Evolutionary conservation across 106 monocot species (phyloP).

Genomic region (Apostasia shenzhenica): DNA sequence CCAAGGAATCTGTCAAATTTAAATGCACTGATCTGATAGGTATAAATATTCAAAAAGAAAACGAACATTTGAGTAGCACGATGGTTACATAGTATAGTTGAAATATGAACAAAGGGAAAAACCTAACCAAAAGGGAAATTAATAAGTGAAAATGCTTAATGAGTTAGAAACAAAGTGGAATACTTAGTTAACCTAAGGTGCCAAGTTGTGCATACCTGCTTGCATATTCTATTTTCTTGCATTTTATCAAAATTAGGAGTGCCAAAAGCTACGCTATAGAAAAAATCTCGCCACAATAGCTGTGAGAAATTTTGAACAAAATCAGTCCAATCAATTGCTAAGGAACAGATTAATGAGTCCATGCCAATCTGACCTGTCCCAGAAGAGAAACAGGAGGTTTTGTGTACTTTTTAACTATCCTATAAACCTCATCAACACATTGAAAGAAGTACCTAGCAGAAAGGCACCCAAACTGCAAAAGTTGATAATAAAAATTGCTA

Average conservation of each 20-base stretch:
- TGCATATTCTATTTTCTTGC: slow-evolving; percentile 85
- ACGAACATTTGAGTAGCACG: too few relatives aligned
- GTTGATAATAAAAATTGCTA: neutral
- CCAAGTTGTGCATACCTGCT: slow-evolving; percentile 44
- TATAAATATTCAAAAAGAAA: too few relatives aligned
- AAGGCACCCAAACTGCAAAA: slow-evolving; percentile 86
- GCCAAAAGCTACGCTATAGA: slow-evolving; percentile 77
- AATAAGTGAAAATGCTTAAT: neutral
- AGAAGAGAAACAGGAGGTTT: slow-evolving; percentile 76
- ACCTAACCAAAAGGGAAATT: neutral
- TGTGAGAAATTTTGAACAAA: slow-evolving; percentile 1
- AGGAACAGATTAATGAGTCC: neutral
- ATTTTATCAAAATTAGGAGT: slow-evolving; percentile 90
- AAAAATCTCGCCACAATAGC: slow-evolving; percentile 95
- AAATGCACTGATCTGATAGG: neutral
- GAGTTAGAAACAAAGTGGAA: too few relatives aligned
- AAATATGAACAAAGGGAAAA: neutral
- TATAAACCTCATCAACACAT: slow-evolving; percentile 54
- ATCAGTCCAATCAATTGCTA: neutral
- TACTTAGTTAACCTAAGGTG: neutral
- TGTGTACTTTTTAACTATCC: slow-evolving; percentile 47
- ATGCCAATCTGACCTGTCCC: slow-evolving; percentile 57
- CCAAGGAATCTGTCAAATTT: slow-evolving; percentile 66
- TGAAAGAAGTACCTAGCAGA: slow-evolving; percentile 85
- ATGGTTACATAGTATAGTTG: too few relatives aligned